Percentiles rank a stretch among this genome's conserved stretches.
Evolutionary conservation across 495 filamentous ascomycete species (phyloP).

Genomic region (Penicillium canariense): DNA sequence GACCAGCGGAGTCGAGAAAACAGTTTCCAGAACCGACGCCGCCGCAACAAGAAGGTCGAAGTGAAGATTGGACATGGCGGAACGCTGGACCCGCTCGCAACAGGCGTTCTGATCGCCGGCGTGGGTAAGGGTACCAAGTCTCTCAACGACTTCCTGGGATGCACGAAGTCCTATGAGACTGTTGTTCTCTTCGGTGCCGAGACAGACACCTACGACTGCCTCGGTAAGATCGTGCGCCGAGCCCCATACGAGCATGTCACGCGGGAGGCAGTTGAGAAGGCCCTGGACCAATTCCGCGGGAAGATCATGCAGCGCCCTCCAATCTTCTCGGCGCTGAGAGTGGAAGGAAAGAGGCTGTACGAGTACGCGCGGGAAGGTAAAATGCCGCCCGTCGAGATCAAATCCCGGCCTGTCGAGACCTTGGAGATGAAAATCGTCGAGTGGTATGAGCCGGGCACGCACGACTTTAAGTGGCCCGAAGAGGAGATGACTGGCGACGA

Average conservation of each 20-base stretch:
- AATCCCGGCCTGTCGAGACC: conserved; percentile 74
- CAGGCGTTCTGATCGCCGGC: conserved; percentile 84
- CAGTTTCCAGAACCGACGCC: conserved; percentile 54
- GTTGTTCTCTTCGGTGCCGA: conserved; percentile 86
- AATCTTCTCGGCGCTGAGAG: conserved; percentile 85
- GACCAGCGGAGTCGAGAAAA: conserved; percentile 49
- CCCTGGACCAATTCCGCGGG: conserved; percentile 72
- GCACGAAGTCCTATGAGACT: conserved; percentile 90
- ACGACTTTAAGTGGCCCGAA: conserved; percentile 67
- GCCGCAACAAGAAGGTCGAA: conserved; percentile 40
- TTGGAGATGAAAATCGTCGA: conserved; percentile 73
- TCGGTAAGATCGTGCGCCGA: conserved; percentile 75
- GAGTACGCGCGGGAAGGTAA: conserved; percentile 93
- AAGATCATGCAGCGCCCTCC: conserved; percentile 90
- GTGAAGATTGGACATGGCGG: conserved; percentile 97
- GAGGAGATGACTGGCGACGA: conserved; percentile 70
- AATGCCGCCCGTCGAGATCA: conserved; percentile 77
- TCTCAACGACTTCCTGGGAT: conserved; percentile 71
- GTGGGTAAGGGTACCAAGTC: conserved; percentile 85
- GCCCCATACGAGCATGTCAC: conserved; percentile 77
- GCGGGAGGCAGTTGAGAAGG: conserved; percentile 70
- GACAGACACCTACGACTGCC: conserved; percentile 86
- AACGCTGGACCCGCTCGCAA: conserved; percentile 91
- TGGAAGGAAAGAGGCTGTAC: conserved; percentile 88
- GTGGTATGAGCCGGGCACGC: conserved; percentile 82